Base-by-base conservation (phyloP, 1,284 basidiomycete species). In the Phylloboletellus chloephorus region DNA sequence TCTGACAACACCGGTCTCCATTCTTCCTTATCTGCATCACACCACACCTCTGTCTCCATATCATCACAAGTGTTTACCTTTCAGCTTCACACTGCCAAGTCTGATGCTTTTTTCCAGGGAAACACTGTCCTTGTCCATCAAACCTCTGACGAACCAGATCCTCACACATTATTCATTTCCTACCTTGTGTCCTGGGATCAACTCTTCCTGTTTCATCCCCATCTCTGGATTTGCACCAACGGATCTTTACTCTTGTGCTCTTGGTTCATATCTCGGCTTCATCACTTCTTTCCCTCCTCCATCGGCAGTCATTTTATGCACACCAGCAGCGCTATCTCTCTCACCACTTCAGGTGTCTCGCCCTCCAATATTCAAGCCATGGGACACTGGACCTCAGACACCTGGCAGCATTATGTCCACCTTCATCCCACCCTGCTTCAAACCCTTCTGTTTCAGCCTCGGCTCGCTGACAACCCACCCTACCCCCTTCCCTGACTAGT, bases 341-440 rank as follows among this genome's bases (percentile, higher is more conserved):
- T 50, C 0, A 43, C 43, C 0, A 33, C 34, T 5, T 39, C 42
- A 0, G 28, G 48, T 8, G 40, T 50, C 4, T 30, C 40, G 4
- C 24, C 39, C 2, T 28, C 30, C 0, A 21, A 43, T 1, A 50
- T 50, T n/a, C 39, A 39, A 19, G 46, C 41, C 11, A 37, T 47
- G 5, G 40, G 47, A 0, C n/a, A 16, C 2, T 43, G 45, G 47
- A 20, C 5, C 2, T 47, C 36, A 4, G 9, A n/a, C 4, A 7
- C 40, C 1, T 48, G 37, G 19, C 33, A 48, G 32, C 3, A 11
- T 12, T 47, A 43, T 12, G 23, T 47, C 6, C 11, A 21, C n/a
- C 9, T 12, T 5, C 29, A 48, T 6, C 36, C 47, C 0, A 41
- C 29, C 1, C 8, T 48, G 2, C 16, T 48, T 0, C 45, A 47